Base-by-base conservation (phyloP, 441 rosid genomes). In the Erodium texanum region DNA sequence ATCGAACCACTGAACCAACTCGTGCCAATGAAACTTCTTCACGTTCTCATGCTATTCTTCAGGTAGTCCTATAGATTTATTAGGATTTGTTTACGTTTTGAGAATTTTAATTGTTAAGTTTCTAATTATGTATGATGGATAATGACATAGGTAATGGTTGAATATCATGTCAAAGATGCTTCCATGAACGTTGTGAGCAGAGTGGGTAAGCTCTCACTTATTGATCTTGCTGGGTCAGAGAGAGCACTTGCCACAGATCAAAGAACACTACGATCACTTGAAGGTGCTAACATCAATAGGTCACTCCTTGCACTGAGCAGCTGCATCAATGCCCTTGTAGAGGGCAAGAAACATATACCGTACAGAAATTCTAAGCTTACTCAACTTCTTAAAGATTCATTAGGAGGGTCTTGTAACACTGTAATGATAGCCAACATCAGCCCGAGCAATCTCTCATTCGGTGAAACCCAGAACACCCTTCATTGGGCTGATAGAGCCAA, bases 401-500 rank as follows among this genome's bases (percentile, higher is more conserved):
- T 92, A 63, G 96, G 98, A 29, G 97, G 98, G 65, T 82, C 83
- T 64, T 92, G 97, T 79, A 90, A 90, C 84, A 90, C 98, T 34
- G 90, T 85, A 65, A 90, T 92, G 97, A 90, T 92, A 65, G 98
- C 98, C 48, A 92, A 92, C 74, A 87, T 88, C 66, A 85, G 97
- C 81, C 98, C 98, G 10, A 84, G 96, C 87, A 88, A 83, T 84
- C 85, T 81, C 70, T 81, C 90, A 0, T 92, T 92, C 68, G 89
- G 96, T 54, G 98, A 92, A 84, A 90, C 97, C 38, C 98, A 92
- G 73, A 92, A 90, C 77, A 92, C 98, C 23, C 88, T 92, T 63
- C 97, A 92, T 58, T 92, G 98, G 98, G 98, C 98, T 64, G 89
- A 92, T 72, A 82, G 97, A 71, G 96, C 98, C 62, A 92, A 92